These are phyloP conservation scores for Terana coerulea DNA, from an alignment of 768 basidiomycete genomes.

Conservation along the genomic window DNA sequence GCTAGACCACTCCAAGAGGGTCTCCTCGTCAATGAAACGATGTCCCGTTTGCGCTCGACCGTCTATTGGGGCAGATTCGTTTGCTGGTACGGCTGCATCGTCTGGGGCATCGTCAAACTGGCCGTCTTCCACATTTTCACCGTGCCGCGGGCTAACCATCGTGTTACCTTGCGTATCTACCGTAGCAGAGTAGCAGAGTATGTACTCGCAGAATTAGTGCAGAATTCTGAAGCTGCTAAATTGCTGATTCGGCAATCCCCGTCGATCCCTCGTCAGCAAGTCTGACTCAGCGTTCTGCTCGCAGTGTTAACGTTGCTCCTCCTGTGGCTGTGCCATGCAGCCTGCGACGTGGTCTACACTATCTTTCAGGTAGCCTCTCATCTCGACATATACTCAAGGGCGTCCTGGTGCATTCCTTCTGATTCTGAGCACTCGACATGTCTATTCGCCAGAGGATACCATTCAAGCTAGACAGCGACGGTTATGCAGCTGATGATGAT, in stretches of 20 bases:
- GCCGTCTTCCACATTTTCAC: conserved; percentile 36
- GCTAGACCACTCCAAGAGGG: conserved; percentile 23
- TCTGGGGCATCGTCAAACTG: conserved; percentile 64
- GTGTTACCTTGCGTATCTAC: too few relatives aligned
- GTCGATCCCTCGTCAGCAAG: not conserved
- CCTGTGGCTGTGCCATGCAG: too few relatives aligned
- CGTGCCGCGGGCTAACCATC: not conserved
- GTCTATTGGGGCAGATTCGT: conserved; percentile 5
- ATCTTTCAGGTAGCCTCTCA: too few relatives aligned
- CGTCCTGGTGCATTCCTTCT: too few relatives aligned
- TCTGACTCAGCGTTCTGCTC: not conserved
- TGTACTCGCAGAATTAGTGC: too few relatives aligned
- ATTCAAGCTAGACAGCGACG: conserved; percentile 20
- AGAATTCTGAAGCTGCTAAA: too few relatives aligned
- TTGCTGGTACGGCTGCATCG: conserved; percentile 10
- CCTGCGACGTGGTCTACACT: too few relatives aligned
- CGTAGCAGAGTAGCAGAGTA: too few relatives aligned
- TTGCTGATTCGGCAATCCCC: not conserved
- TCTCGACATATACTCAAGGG: too few relatives aligned
- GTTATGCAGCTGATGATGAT: conserved; percentile 7
- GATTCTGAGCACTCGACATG: too few relatives aligned
- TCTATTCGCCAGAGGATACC: conserved; percentile 19
- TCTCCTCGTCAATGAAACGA: conserved; percentile 30
- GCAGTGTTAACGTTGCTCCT: too few relatives aligned
- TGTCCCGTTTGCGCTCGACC: conserved; percentile 24